Base-by-base conservation (phyloP, 2,329 filamentous ascomycete genomes). In the Colletotrichum tropicale region DNA sequence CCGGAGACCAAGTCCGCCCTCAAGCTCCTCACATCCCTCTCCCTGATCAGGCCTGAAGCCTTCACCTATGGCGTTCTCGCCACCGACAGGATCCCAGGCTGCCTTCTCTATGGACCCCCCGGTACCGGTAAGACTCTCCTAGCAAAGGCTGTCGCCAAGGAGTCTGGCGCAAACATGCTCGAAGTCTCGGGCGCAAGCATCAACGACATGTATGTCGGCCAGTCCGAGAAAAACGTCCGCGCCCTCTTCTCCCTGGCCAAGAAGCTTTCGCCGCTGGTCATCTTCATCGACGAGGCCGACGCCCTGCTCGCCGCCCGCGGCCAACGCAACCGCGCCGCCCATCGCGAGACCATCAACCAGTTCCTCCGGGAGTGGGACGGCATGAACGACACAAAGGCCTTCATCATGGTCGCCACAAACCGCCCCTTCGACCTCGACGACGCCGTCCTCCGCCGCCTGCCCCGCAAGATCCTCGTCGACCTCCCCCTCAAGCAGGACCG, bases 321-420 rank as follows among this genome's bases (percentile, higher is more conserved):
- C 77, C 91, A 91, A 52, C 89, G 90, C 75, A 93, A 92, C 79
- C 90, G 94, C 34, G 91, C 91, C 8, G 93, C 91, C 3, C 95
- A 98, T 79, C 92, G 96, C 66, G 96, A 98, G 83, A 93, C 97
- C 70, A 96, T 98, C 84, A 99, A 98, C 82, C 96, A 99, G 85
- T 98, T 98, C 84, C 87, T 99, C 66, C 94, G 96, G 70, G 96
- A 98, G 83, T 98, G 96, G 97, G 97, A 98, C 80, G 97, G 97
- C 13, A 93, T 98, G 88, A 88, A 88, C 70, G 94, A 94, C 79
- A 91, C 93, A 62, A 94, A 94, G 21, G 95, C 96, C 4, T 98
- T 99, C 83, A 96, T 99, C 84, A 98, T 99, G 96, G 96, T 98
- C 0, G 96, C 97, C 32, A 98, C 96, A 10, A 98, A 99, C 84